Conservation (phyloP, 352 stramenopile genomes). For the Phytophthora brassicae region DNA sequence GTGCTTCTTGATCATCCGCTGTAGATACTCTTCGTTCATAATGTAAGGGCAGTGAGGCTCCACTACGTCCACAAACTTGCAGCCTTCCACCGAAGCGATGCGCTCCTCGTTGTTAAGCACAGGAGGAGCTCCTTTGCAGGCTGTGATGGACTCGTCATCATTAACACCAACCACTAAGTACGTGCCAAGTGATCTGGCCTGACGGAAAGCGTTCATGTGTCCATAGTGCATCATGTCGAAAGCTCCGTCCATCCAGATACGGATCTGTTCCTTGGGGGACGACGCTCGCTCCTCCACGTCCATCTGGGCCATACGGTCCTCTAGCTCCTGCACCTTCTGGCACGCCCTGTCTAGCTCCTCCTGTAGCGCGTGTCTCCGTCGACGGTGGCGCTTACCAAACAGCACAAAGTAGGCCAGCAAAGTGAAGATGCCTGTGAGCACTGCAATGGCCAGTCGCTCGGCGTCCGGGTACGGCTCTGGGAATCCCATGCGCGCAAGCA, state of each 20-base stretch:
- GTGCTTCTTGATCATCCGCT: constrained; percentile 97
- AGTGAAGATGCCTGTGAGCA: constrained; percentile 81
- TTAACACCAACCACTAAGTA: constrained; percentile 99
- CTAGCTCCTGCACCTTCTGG: constrained; percentile 80
- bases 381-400: constrained; percentile 84
- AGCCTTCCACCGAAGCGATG: constrained; percentile 94
- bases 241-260: constrained; percentile 99
- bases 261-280: constrained; percentile 86
- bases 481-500: constrained; percentile 70
- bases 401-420: constrained; percentile 87
- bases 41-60: constrained; percentile 98
- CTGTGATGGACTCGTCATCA: constrained; percentile 96
- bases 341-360: constrained; percentile 76
- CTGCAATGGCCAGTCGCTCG: constrained; percentile 79
- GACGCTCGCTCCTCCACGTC: constrained; percentile 69
- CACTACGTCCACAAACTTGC: constrained; percentile 99
- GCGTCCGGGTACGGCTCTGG: constrained; percentile 86
- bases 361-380: constrained; percentile 66
- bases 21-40: constrained; percentile 98
- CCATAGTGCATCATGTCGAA: constrained; percentile 99
- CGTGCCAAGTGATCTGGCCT: constrained; percentile 94
- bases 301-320: constrained; percentile 84
- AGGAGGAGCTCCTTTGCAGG: constrained; percentile 94
- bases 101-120: constrained; percentile 98
- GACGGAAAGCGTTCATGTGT: constrained; percentile 99